Evolutionary conservation across 164 flowering plant species (phyloP).

Genomic region (Buxus sempervirens): DNA sequence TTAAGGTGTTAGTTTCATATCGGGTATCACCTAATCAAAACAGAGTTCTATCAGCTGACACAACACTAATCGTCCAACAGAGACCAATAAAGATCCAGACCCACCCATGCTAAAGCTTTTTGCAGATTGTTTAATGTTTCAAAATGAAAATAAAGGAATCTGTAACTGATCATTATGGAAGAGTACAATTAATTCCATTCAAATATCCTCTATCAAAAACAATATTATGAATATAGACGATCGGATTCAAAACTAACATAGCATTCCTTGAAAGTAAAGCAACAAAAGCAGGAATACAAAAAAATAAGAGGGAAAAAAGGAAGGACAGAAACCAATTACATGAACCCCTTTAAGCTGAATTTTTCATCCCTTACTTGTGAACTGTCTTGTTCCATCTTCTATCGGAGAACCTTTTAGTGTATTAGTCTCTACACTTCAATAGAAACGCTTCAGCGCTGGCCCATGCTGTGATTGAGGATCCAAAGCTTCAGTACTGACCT

Average conservation of each 20-base stretch:
- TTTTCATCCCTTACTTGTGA: constrained; percentile 4
- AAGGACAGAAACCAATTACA: not conserved
- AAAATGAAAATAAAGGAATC: too few species aligned
- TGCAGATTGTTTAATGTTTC: too few species aligned
- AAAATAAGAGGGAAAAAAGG: not conserved
- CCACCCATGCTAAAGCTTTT: too few species aligned
- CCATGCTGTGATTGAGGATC: constrained; percentile 44
- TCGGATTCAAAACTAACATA: not conserved
- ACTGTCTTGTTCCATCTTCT: not conserved
- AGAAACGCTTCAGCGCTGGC: not conserved
- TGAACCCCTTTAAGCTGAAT: not conserved
- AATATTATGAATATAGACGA: too few species aligned
- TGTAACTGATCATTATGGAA: too few species aligned
- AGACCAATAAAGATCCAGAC: too few species aligned
- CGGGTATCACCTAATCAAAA: too few species aligned
- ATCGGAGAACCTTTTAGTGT: not conserved
- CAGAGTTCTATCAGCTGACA: too few species aligned
- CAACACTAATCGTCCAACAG: too few species aligned
- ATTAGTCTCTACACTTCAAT: not conserved
- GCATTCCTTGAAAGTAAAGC: not conserved
- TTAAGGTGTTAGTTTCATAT: too few species aligned
- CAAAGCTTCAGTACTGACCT: constrained; percentile 23
- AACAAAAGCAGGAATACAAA: not conserved
- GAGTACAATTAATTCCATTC: too few species aligned
- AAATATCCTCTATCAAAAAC: too few species aligned